phyloP scores from a whole-genome alignment of 495 filamentous ascomycete species.

The Penicillium malachiteum region DNA sequence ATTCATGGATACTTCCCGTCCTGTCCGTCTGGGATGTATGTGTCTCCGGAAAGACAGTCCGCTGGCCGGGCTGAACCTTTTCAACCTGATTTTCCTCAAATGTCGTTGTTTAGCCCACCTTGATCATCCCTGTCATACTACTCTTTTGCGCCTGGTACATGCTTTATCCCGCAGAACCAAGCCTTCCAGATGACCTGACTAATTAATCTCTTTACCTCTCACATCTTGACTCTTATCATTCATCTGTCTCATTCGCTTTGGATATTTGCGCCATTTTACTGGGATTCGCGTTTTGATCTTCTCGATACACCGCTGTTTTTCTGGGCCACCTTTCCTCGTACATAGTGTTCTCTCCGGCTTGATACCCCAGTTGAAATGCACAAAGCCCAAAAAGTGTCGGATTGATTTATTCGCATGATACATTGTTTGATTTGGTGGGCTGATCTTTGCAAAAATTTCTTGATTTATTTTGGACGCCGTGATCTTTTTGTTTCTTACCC shows the following conservation, averaged over 20 bases:
- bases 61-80: conserved; percentile 15
- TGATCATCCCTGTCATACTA: neutral
- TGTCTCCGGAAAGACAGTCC: conserved; percentile 11
- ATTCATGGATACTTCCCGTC: conserved; percentile 6
- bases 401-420: conserved; percentile 11
- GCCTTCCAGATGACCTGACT: neutral
- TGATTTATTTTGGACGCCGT: conserved; percentile 2
- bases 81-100: neutral
- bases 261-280: neutral
- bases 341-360: conserved; percentile 22
- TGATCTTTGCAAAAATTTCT: neutral
- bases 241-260: neutral
- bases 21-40: conserved; percentile 1
- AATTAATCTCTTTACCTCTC: neutral
- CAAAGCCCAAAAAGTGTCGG: conserved; percentile 11
- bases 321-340: conserved; percentile 17
- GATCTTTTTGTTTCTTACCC: conserved; percentile 8
- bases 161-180: neutral
- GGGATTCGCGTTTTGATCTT: neutral
- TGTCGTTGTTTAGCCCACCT: neutral
- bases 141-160: neutral
- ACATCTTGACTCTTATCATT: neutral
- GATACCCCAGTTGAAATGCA: conserved; percentile 19
- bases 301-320: neutral
- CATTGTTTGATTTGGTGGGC: conserved; percentile 9